These are phyloP conservation scores for Ascocoryne sarcoides DNA, from an alignment of 2,329 filamentous ascomycete species.

Conservation along the genomic window DNA sequence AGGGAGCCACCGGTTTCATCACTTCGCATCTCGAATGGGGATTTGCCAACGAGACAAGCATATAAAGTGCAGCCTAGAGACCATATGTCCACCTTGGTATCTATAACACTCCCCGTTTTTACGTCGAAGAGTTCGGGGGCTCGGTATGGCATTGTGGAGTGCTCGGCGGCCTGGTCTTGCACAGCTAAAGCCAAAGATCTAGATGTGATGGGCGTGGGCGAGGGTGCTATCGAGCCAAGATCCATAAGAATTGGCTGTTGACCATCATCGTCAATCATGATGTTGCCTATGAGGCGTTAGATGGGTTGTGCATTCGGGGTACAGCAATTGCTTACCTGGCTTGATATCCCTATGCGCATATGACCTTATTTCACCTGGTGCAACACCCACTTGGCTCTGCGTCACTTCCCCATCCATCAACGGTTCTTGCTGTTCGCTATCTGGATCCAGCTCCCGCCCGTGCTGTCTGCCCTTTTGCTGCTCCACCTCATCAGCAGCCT, in stretches of 20 bases:
- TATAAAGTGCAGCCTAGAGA: conserved; percentile 95
- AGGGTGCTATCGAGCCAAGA: conserved; percentile 80
- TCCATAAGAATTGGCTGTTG: conserved; percentile 92
- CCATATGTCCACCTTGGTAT: conserved; percentile 98
- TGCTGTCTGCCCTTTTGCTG: conserved; percentile 34
- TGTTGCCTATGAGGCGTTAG: conserved; percentile 54
- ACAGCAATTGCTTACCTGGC: conserved; percentile 53
- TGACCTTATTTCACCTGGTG: conserved; percentile 61
- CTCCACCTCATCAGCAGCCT: conserved; percentile 30
- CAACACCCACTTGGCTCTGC: conserved; percentile 56
- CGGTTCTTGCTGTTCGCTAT: conserved; percentile 68
- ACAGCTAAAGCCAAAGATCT: conserved; percentile 84
- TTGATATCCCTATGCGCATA: conserved; percentile 98
- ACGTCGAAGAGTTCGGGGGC: conserved; percentile 97
- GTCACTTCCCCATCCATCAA: conserved; percentile 74
- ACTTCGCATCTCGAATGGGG: conserved; percentile 88
- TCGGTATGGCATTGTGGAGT: conserved; percentile 97
- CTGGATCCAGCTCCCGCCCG: conserved; percentile 43
- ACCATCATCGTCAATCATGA: conserved; percentile 95
- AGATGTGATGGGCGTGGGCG: conserved; percentile 81
- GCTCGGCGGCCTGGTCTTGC: conserved; percentile 90
- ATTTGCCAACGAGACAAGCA: conserved; percentile 92
- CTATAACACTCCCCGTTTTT: conserved; percentile 82
- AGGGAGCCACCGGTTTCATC: conserved; percentile 94
- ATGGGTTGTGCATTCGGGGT: background rate